These are phyloP conservation scores for Immersiella caudata DNA, from an alignment of 495 filamentous ascomycete species.

Conservation along the genomic window DNA sequence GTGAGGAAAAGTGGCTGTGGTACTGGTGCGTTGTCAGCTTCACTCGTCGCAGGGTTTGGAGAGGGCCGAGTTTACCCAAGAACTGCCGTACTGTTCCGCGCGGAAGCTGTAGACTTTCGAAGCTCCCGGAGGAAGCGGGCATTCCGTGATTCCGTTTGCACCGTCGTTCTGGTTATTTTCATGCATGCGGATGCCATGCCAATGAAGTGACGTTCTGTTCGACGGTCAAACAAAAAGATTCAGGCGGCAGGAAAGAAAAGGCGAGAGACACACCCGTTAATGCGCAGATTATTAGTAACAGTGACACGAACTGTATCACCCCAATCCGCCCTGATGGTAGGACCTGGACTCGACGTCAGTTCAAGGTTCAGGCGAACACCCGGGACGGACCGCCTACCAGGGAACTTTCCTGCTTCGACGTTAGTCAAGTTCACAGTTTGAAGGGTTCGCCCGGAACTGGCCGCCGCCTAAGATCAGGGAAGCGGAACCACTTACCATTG, in stretches of 20 bases:
- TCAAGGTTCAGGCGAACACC: not conserved
- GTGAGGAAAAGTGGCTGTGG: slow-evolving; percentile 59
- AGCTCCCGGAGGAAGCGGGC: slow-evolving; percentile 53
- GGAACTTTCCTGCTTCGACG: slow-evolving; percentile 1
- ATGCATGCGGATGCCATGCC: slow-evolving; percentile 16
- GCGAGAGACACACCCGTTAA: slow-evolving; percentile 8
- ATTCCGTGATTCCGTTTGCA: slow-evolving; percentile 57
- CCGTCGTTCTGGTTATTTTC: slow-evolving; percentile 19
- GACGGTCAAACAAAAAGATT: not conserved
- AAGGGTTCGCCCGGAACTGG: too few species aligned
- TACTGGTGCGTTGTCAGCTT: slow-evolving; percentile 19
- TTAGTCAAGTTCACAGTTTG: too few species aligned
- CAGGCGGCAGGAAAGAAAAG: not conserved
- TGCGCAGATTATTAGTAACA: slow-evolving; percentile 10
- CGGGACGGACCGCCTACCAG: not conserved
- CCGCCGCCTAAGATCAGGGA: too few species aligned
- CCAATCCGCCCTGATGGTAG: slow-evolving; percentile 15
- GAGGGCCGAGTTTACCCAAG: slow-evolving; percentile 38
- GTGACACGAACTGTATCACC: slow-evolving; percentile 18
- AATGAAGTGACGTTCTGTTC: slow-evolving; percentile 14
- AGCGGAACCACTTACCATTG: slow-evolving; percentile 11
- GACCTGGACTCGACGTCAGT: not conserved
- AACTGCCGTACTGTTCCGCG: slow-evolving; percentile 58
- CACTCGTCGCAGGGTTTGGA: slow-evolving; percentile 12
- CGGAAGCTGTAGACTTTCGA: slow-evolving; percentile 51